Conservation (phyloP, 352 stramenopile species). For the Pythium monospermum region DNA sequence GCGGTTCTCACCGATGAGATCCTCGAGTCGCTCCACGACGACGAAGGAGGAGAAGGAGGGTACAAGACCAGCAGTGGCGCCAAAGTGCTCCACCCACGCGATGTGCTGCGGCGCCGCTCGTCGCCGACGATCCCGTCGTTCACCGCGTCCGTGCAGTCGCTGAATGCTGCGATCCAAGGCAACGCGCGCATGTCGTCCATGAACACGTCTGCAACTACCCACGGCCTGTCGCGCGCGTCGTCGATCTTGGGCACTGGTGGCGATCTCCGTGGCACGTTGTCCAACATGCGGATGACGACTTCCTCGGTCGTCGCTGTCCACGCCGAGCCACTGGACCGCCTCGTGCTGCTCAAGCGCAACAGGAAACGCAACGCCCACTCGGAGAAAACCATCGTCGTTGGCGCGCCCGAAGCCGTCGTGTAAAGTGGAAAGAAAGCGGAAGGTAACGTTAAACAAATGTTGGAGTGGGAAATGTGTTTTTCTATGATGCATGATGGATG, state of each 20-base stretch:
- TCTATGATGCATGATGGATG: too few relatives aligned
- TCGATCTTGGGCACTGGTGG: conserved; percentile 12
- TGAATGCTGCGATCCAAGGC: conserved; percentile 73
- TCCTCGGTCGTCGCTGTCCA: conserved; percentile 22
- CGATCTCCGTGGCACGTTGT: conserved; percentile 36
- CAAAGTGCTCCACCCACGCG: conserved; percentile 40
- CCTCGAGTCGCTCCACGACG: conserved; percentile 52
- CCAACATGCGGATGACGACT: conserved; percentile 43
- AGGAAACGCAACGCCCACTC: conserved; percentile 65
- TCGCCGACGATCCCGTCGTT: conserved; percentile 87
- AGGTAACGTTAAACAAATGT: too few relatives aligned
- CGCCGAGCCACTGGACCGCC: conserved; percentile 59
- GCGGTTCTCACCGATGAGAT: conserved; percentile 70
- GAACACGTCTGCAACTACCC: too few relatives aligned
- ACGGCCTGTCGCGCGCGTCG: conserved; percentile 8
- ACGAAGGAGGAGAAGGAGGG: conserved; percentile 20
- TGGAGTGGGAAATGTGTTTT: too few relatives aligned
- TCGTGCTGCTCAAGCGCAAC: conserved; percentile 74
- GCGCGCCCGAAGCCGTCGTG: conserved; percentile 74
- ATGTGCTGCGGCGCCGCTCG: conserved; percentile 63
- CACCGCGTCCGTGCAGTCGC: conserved; percentile 75
- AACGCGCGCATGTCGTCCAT: conserved; percentile 43
- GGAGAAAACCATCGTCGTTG: conserved; percentile 86
- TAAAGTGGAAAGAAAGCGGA: too few relatives aligned
- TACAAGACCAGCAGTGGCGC: conserved; percentile 39